phyloP scores from a whole-genome alignment of 2,329 filamentous ascomycete genomes.

The Alternaria consortialis region DNA sequence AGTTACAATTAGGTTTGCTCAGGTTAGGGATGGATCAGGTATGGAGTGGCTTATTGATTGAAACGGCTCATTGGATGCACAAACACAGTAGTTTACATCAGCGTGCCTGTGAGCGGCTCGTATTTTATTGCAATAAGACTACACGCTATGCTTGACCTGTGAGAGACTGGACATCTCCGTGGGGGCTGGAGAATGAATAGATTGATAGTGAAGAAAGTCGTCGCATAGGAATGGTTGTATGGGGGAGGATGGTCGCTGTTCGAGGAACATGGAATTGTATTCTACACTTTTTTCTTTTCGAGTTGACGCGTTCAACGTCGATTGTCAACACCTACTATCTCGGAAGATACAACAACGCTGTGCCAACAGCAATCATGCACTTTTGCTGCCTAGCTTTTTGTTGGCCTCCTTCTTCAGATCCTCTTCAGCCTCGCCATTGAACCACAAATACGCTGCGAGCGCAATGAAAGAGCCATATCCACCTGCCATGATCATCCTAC shows the following conservation, averaged over 20 bases:
- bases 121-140: too few relatives aligned
- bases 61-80: too few relatives aligned
- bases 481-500: conserved; percentile 58
- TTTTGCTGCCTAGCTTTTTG: conserved; percentile 8
- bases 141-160: too few relatives aligned
- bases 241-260: too few relatives aligned
- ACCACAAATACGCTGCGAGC: conserved; percentile 48
- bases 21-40: too few relatives aligned
- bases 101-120: too few relatives aligned
- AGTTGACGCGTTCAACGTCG: background rate
- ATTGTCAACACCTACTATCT: background rate
- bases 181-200: too few relatives aligned
- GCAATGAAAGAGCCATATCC: conserved; percentile 57
- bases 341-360: background rate
- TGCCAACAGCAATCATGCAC: background rate
- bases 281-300: background rate
- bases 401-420: conserved; percentile 16
- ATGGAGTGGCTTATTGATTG: too few relatives aligned
- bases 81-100: too few relatives aligned
- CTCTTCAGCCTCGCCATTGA: conserved; percentile 23
- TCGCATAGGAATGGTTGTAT: background rate
- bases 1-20: too few relatives aligned
- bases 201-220: too few relatives aligned
- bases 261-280: background rate
- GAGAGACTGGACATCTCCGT: too few relatives aligned